Conservation (phyloP, 2,329 filamentous ascomycete species). For the Cladosporium sp. region DNA sequence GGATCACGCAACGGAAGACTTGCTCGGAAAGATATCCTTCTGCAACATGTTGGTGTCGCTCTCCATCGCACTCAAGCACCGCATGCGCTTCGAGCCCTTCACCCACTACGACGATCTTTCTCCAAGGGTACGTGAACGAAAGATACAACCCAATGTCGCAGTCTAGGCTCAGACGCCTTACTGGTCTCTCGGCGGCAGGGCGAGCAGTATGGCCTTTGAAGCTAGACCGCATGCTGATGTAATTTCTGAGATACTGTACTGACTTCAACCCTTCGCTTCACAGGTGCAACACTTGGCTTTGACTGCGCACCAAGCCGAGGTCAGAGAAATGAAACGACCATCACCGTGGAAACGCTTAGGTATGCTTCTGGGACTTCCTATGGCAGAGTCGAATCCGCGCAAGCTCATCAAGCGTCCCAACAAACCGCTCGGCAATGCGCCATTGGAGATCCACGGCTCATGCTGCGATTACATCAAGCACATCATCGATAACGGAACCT, state of each 20-base stretch:
- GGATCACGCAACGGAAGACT: conserved; percentile 59
- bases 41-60: conserved; percentile 79
- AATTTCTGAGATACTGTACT: not conserved
- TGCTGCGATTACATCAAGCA: conserved; percentile 66
- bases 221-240: not conserved
- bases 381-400: conserved; percentile 75
- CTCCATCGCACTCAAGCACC: conserved; percentile 76
- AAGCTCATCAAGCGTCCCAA: conserved; percentile 73
- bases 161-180: not conserved
- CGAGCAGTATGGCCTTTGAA: not conserved
- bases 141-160: not conserved
- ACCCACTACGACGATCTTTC: conserved; percentile 73
- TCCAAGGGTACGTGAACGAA: conserved; percentile 51
- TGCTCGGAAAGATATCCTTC: conserved; percentile 70
- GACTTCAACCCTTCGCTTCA: not conserved
- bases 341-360: conserved; percentile 45
- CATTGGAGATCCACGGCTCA: conserved; percentile 76
- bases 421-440: conserved; percentile 77
- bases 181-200: not conserved
- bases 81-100: conserved; percentile 80
- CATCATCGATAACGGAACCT: conserved; percentile 56
- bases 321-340: conserved; percentile 41
- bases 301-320: conserved; percentile 64
- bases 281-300: conserved; percentile 68
- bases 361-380: conserved; percentile 73